Percentiles rank a stretch among this genome's conserved stretches.
Conservation (phyloP, 2,329 filamentous ascomycete genomes). For the Fusarium verticillioides region DNA sequence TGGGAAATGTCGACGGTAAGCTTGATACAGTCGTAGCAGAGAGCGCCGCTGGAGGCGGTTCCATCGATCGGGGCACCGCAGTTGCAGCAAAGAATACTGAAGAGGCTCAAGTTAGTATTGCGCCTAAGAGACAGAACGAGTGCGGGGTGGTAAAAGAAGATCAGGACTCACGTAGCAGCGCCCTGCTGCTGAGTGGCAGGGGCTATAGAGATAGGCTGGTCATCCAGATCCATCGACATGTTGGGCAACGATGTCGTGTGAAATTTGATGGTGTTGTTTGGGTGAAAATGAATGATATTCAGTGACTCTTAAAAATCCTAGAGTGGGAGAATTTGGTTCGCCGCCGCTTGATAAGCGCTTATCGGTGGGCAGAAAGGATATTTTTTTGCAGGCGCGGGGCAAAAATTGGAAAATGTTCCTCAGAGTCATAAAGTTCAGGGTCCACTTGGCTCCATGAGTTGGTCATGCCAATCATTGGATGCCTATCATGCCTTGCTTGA, state of each 20-base stretch:
- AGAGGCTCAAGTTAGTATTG: constrained; percentile 20
- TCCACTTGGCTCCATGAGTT: constrained; percentile 27
- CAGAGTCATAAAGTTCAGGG: constrained; percentile 31
- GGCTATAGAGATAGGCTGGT: constrained; percentile 54
- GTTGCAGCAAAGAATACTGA: constrained; percentile 90
- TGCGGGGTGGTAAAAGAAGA: constrained; percentile 25
- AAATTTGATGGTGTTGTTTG: constrained; percentile 25
- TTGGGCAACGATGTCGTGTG: constrained; percentile 34
- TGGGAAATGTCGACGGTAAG: constrained; percentile 92
- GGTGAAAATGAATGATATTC: constrained; percentile 30
- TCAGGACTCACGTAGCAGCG: constrained; percentile 54
- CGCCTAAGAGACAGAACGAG: constrained; percentile 5
- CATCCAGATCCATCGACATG: constrained; percentile 59
- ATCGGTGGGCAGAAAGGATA: constrained; percentile 38
- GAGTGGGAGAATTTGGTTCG: constrained; percentile 51
- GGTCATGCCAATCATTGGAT: constrained; percentile 29
- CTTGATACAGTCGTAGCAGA: constrained; percentile 97
- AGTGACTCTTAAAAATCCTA: constrained; percentile 39
- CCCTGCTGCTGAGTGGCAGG: constrained; percentile 48
- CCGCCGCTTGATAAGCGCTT: constrained; percentile 55
- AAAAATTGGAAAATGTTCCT: constrained; percentile 29
- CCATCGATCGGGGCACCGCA: constrained; percentile 96
- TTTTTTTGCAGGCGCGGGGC: constrained; percentile 43
- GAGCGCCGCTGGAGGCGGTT: constrained; percentile 83
- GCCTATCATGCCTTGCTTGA: constrained; percentile 1